These are phyloP conservation scores for Cubamyces lactineus DNA, from an alignment of 768 basidiomycete species.

Conservation along the genomic window DNA sequence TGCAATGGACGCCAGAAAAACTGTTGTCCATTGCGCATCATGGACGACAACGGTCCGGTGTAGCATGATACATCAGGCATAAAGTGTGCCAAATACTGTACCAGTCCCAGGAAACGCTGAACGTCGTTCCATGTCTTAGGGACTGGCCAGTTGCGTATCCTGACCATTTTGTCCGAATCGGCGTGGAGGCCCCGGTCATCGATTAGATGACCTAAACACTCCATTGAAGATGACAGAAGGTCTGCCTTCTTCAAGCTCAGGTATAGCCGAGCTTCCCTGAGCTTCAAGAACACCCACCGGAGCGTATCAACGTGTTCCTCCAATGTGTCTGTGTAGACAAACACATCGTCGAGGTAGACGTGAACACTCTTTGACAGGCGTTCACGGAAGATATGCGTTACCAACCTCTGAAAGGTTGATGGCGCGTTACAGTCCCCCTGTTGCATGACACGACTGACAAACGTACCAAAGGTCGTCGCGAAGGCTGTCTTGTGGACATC, in stretches of 20 bases:
- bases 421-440: conserved; percentile 51
- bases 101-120: conserved; percentile 44
- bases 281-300: conserved; percentile 33
- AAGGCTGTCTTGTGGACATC: conserved; percentile 41
- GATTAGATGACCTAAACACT: conserved; percentile 46
- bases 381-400: conserved; percentile 45
- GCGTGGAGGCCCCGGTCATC: conserved; percentile 43
- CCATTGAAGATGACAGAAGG: conserved; percentile 34
- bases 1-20: conserved; percentile 32
- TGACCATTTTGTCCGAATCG: conserved; percentile 40
- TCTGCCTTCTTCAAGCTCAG: conserved; percentile 41
- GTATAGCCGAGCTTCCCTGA: conserved; percentile 37
- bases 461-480: conserved; percentile 40
- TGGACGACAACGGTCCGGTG: conserved; percentile 36
- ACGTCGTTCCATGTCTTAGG: conserved; percentile 41
- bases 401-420: conserved; percentile 48
- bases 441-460: conserved; percentile 45
- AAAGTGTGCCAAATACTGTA: conserved; percentile 43
- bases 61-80: conserved; percentile 41
- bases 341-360: conserved; percentile 50
- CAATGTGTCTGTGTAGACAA: conserved; percentile 41
- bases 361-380: conserved; percentile 44
- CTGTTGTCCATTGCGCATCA: conserved; percentile 32
- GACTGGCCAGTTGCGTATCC: conserved; percentile 39
- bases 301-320: conserved; percentile 45